Base-by-base conservation (phyloP, 768 basidiomycete genomes). In the Hirschioporus abietinus region DNA sequence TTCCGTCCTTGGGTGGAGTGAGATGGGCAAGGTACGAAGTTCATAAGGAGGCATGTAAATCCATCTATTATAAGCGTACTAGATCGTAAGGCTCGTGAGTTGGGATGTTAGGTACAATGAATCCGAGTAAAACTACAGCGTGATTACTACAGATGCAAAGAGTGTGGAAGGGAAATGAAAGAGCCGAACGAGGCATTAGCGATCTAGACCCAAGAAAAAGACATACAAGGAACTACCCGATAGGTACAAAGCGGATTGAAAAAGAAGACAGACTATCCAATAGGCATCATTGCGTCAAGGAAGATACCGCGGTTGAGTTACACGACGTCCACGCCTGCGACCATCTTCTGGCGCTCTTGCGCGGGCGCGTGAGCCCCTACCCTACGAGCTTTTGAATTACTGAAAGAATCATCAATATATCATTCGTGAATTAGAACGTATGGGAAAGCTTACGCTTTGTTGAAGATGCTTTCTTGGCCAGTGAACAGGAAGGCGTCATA, bases 401-500 rank as follows among this genome's bases (percentile, higher is more conserved):
- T 73, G 30, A 8, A 24, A 18, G n/a, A 17, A 1, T 3, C 17
- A 10, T 34, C 36, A 18, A 24, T 26, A 58, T 1, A 68, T n/a
- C 27, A 34, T 30, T 36, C n/a, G n/a, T n/a, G n/a, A n/a, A 23
- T 10, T n/a, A 20, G 7, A 15, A n/a, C n/a, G n/a, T 57, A 1
- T 2, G 9, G 23, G 25, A 9, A n/a, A 26, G 25, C 82, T 70
- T 66, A 88, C 87, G 83, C 83, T 69, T 74, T 77, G 72, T 88
- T 87, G 60, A 88, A 66, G 26, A 83, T 71, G 63, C 81, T 84
- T 65, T 89, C 87, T 4, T 79, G 70, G 20, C 86, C 88, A 2
- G 79, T 80, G 75, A 82, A 89, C 65, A 90, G 65, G 68, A 88
- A 77, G 1, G 77, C 59, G 70, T 91, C 89, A 69, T 91, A 91